A percentile compares a stretch with the other conserved stretches of the same genome.
Conservation (phyloP, 805 yeast genomes). For the Pichia cephalocereana region DNA sequence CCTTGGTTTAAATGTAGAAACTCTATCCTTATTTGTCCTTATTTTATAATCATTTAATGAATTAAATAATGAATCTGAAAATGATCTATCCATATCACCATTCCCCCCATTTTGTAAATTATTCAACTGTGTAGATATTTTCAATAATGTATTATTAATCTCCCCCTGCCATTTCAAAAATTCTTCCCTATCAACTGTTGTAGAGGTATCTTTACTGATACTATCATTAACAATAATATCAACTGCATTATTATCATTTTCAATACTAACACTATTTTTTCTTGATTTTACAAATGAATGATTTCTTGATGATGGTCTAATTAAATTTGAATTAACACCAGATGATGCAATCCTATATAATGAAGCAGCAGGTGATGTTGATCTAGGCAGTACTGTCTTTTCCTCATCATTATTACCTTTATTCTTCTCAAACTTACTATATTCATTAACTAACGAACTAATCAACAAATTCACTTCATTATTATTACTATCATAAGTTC, state of each 20-base stretch:
- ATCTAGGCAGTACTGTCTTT: conserved; percentile 4
- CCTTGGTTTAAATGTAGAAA: background rate
- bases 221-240: background rate
- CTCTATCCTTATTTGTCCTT: background rate
- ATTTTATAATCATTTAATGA: conserved; percentile 2
- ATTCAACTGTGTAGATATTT: conserved; percentile 34
- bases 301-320: conserved; percentile 23
- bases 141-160: conserved; percentile 37
- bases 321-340: conserved; percentile 19
- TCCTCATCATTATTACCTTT: no score
- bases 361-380: conserved; percentile 28
- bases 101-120: no score
- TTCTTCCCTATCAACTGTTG: conserved; percentile 17
- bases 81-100: no score
- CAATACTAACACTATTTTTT: conserved; percentile 7
- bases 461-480: background rate
- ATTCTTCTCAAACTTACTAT: background rate
- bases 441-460: background rate
- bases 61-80: conserved; percentile 7
- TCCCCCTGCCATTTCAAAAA: conserved; percentile 47
- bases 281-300: conserved; percentile 16
- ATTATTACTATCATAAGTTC: conserved; percentile 37
- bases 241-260: background rate
- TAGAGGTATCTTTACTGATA: background rate
- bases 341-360: conserved; percentile 25